Evolutionary conservation across 108 stramenopile species (phyloP).

Genomic region (Seminavis robusta): DNA sequence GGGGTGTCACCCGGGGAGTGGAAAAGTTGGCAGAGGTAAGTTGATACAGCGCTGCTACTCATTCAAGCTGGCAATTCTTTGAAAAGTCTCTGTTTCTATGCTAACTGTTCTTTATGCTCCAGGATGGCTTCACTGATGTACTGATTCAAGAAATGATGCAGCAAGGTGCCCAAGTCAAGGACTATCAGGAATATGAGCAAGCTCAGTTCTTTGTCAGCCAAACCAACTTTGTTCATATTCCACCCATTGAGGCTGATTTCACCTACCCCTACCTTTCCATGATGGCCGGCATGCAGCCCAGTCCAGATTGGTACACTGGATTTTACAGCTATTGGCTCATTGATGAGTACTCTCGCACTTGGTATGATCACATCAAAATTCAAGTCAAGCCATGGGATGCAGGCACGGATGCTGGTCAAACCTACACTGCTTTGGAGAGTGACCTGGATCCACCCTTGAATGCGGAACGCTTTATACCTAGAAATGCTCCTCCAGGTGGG

Average conservation of each 20-base stretch:
- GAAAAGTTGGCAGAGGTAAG: constrained; percentile 45
- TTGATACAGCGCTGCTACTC: no score
- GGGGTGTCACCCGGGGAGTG: constrained; percentile 33
- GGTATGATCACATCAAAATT: constrained; percentile 31
- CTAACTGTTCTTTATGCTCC: not conserved
- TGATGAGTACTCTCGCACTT: constrained; percentile 35
- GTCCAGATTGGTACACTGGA: constrained; percentile 53
- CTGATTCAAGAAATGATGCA: constrained; percentile 31
- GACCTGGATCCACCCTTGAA: constrained; percentile 41
- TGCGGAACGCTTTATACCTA: constrained; percentile 19
- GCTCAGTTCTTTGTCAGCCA: constrained; percentile 36
- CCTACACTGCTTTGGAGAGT: constrained; percentile 32
- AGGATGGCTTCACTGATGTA: constrained; percentile 39
- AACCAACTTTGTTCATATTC: constrained; percentile 22
- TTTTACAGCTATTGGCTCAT: constrained; percentile 33
- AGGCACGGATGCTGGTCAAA: constrained; percentile 49
- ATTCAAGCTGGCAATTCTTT: no score
- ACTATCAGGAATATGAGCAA: constrained; percentile 20
- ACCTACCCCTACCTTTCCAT: constrained; percentile 27
- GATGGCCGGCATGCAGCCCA: constrained; percentile 36
- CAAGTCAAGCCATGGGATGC: constrained; percentile 37
- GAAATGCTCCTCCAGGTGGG: constrained; percentile 30
- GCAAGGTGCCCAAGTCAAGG: constrained; percentile 26
- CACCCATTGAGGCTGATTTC: constrained; percentile 34
- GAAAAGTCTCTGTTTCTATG: no score